phyloP scores from a whole-genome alignment of 2,329 filamentous ascomycete species.

The Helminthosporium solani region DNA sequence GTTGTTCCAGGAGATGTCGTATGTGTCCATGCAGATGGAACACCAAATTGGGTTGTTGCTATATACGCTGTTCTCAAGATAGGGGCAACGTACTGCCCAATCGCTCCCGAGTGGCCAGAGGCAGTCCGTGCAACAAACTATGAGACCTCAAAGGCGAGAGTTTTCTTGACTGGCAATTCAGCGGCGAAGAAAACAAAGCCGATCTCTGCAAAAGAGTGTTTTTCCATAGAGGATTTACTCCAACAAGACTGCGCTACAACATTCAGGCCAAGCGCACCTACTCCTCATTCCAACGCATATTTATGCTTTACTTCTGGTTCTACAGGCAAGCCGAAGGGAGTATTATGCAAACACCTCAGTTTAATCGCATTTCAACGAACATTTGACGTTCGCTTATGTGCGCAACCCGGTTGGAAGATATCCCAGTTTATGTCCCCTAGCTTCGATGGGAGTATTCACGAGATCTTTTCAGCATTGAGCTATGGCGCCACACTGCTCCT shows the following conservation, averaged over 20 bases:
- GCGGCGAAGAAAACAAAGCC: constrained; percentile 10
- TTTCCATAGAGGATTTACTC: constrained; percentile 20
- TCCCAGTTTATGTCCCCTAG: constrained; percentile 47
- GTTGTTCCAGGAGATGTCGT: constrained; percentile 29
- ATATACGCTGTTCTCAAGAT: constrained; percentile 39
- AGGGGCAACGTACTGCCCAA: constrained; percentile 35
- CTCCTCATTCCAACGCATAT: constrained; percentile 32
- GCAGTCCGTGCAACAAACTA: constrained; percentile 23
- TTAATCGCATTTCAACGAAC: constrained; percentile 41
- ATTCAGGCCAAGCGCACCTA: neutral
- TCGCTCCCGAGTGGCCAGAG: constrained; percentile 25
- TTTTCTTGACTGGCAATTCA: constrained; percentile 25
- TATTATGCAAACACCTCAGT: constrained; percentile 36
- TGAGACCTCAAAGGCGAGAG: constrained; percentile 16
- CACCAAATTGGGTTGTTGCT: constrained; percentile 39
- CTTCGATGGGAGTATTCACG: constrained; percentile 50
- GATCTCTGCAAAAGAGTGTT: constrained; percentile 5
- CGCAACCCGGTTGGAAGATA: constrained; percentile 36
- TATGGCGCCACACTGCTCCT: constrained; percentile 46
- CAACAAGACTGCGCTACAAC: neutral
- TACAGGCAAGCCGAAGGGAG: constrained; percentile 48
- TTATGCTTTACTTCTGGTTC: constrained; percentile 50
- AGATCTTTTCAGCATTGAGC: constrained; percentile 44
- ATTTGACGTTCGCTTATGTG: constrained; percentile 35
- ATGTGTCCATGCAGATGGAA: constrained; percentile 36